phyloP scores from a whole-genome alignment of 805 yeast species.

The Blastobotrys robertii region DNA sequence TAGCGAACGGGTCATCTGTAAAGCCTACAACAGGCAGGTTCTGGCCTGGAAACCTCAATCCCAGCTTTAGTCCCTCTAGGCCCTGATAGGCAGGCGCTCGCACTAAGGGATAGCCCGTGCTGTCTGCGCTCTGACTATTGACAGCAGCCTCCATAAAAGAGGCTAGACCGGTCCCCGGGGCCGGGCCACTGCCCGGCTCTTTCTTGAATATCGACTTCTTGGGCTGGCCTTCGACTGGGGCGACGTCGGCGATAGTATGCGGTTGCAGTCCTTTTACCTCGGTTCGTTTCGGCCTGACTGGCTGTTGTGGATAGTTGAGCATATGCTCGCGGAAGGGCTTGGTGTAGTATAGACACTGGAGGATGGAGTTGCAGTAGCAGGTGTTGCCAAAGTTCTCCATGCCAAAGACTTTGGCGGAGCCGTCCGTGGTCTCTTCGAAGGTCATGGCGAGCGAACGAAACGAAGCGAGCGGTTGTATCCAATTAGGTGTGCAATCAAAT shows the following conservation, averaged over 20 bases:
- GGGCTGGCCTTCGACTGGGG: too few species aligned
- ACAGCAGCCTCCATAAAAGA: constrained; percentile 3
- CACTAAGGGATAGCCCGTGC: neutral
- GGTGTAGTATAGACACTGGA: constrained; percentile 79
- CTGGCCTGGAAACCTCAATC: constrained; percentile 33
- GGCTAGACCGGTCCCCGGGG: neutral
- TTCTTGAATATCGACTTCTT: too few species aligned
- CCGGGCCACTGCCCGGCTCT: too few species aligned
- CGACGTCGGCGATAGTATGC: too few species aligned
- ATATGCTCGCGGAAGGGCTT: constrained; percentile 53
- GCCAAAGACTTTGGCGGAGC: constrained; percentile 31
- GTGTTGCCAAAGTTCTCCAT: constrained; percentile 49
- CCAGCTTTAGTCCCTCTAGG: constrained; percentile 29
- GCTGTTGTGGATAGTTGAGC: constrained; percentile 36
- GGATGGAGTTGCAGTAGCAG: constrained; percentile 87
- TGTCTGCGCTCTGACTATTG: neutral
- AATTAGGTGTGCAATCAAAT: too few species aligned
- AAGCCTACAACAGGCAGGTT: constrained; percentile 38
- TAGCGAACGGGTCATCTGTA: constrained; percentile 33
- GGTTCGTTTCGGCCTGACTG: neutral
- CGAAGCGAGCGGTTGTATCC: too few species aligned
- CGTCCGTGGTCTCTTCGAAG: constrained; percentile 12
- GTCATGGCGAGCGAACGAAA: neutral
- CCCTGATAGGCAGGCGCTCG: constrained; percentile 11
- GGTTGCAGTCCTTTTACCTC: too few species aligned